These are phyloP conservation scores for Rhizoctonia solani DNA, from an alignment of 1,284 basidiomycete genomes.

Conservation along the genomic window DNA sequence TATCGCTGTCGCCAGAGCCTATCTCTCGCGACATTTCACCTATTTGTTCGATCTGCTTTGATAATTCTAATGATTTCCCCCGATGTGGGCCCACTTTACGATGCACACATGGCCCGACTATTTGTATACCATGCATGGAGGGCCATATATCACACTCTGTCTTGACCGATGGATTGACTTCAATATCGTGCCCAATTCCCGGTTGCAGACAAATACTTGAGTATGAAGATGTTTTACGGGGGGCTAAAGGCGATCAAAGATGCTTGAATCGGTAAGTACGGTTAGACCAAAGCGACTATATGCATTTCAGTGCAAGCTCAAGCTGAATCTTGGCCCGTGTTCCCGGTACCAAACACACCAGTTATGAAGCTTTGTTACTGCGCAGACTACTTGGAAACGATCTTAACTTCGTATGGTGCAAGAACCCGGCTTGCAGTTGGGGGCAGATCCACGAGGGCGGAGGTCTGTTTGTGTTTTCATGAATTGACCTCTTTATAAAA, in stretches of 20 bases:
- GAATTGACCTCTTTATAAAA: too few species aligned
- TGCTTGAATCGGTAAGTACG: background rate
- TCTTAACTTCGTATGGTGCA: slow-evolving; percentile 10
- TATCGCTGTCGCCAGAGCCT: too few species aligned
- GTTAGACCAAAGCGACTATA: background rate
- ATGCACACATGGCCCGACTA: background rate
- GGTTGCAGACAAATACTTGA: background rate
- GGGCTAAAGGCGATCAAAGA: background rate
- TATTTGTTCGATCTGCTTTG: background rate
- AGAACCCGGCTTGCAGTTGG: slow-evolving; percentile 7
- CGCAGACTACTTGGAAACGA: background rate
- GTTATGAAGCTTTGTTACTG: slow-evolving; percentile 15
- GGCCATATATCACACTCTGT: background rate
- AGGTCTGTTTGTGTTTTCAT: background rate
- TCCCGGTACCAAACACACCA: too few species aligned
- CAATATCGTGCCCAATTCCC: background rate
- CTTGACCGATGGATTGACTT: background rate
- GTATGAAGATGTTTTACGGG: background rate
- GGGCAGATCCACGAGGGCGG: slow-evolving; percentile 10
- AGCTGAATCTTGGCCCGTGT: background rate
- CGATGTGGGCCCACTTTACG: background rate
- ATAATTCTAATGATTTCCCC: background rate
- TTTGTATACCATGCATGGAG: background rate
- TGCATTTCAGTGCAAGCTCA: too few species aligned
- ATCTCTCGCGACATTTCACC: too few species aligned